Evolutionary conservation across 805 yeast species (phyloP).

Genomic region (Sugiyamaella mastotermitis): DNA sequence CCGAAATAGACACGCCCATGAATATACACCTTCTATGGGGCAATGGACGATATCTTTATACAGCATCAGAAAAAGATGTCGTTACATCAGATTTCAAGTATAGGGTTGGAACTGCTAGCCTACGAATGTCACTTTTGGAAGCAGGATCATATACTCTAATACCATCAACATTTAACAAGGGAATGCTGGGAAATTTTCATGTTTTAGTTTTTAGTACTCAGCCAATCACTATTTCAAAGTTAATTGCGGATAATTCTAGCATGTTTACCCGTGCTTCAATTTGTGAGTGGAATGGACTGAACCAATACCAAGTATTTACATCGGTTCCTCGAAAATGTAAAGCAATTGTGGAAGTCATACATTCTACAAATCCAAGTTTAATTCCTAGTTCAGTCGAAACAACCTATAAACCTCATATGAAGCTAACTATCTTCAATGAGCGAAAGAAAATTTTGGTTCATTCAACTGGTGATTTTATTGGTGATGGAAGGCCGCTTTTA

Average conservation of each 20-base stretch:
- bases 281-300: conserved; percentile 15
- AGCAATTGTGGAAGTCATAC: conserved; percentile 2
- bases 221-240: conserved; percentile 3
- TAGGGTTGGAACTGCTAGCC: conserved; percentile 17
- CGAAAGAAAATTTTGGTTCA: conserved; percentile 4
- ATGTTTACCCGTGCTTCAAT: conserved; percentile 3
- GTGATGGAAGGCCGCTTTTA: conserved; percentile 6
- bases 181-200: conserved; percentile 28
- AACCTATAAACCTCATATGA: conserved; percentile 16
- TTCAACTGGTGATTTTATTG: conserved; percentile 13
- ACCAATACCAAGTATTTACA: conserved; percentile 10
- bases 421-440: conserved; percentile 13
- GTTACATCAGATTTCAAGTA: conserved; percentile 32
- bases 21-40: conserved; percentile 42
- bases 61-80: conserved; percentile 31
- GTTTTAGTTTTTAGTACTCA: conserved; percentile 26
- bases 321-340: conserved; percentile 1
- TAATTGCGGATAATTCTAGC: conserved; percentile 11
- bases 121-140: conserved; percentile 1
- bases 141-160: conserved; percentile 40
- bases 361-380: not conserved
- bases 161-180: conserved; percentile 40
- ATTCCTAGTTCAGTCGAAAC: not conserved
- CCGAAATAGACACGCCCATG: conserved; percentile 27
- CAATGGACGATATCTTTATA: conserved; percentile 23